Base-by-base conservation (phyloP, 2,329 filamentous ascomycete genomes). In the Plenodomus tracheiphilus region DNA sequence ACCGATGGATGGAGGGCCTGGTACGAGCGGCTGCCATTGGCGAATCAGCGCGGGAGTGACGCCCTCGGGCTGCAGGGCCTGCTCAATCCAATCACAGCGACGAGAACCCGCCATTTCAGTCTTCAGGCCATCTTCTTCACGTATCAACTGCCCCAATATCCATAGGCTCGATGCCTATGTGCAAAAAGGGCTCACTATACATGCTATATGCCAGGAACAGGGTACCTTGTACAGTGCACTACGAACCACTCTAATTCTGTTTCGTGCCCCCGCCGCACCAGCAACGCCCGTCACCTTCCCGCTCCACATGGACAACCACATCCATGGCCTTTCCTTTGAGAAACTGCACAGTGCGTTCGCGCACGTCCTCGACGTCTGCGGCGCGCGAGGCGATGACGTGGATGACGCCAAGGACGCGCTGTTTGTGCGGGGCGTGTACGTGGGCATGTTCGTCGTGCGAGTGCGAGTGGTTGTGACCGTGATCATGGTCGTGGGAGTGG, bases 281-380 rank as follows among this genome's bases (percentile, higher is more conserved):
- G 64, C 84, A 86, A 47, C 77, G 73, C 4, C 75, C 76, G 42
- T 96, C 90, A 0, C 88, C 89, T 64, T 96, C 91, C 39, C 87
- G 79, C 73, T 97, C 93, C 1, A 96, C 88, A 72, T 97, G 93
- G 4, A 97, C 82, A 20, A 95, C 85, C 11, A 91, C 84, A 63
- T 96, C 86, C 74, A 97, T 87, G 36, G 85, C 83, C 56, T 88
- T 82, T 43, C 83, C 82, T 7, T 80, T 75, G 18, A 96, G 77
- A 59, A 91, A 94, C 37, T 83, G 80, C 38, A 81, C 78, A 0
- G 92, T 87, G n/a, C 91, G 81, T 51, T 89, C 84, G 42, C 89
- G 81, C 5, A 97, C 90, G 54, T 97, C 92, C 61, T 96, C 90
- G 46, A 92, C 69, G 60, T 92, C 85, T 2, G 87, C 85, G 2